Base-by-base conservation (phyloP, 2,329 filamentous ascomycete species). In the Endothia cerciana region DNA sequence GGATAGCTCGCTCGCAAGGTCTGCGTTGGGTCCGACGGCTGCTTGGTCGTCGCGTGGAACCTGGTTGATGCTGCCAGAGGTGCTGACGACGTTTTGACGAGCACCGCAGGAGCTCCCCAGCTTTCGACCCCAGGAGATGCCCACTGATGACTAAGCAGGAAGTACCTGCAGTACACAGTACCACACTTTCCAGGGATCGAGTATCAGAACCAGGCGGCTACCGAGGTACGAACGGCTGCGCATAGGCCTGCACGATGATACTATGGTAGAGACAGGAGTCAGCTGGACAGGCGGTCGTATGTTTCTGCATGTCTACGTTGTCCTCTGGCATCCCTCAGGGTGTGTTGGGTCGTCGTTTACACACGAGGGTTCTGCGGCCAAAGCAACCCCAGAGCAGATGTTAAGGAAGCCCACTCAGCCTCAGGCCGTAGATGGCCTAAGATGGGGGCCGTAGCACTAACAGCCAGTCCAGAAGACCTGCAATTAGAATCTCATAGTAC, bases 41-140 rank as follows among this genome's bases (percentile, higher is more conserved):
- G 57, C 7, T 4, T 25, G 22, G 40, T 55, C 41, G 36, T 43
- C 55, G 47, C 41, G 61, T 40, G 47, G 60, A 45, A 40, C 45
- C 53, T 38, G 57, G 47, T 45, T 53, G 49, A 36, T 38, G 47
- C 43, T 43, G 60, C 45, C 45, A 43, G 1, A 64, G 49, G 8
- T 55, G 65, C 28, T 61, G 65, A 56, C 47, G 65, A 43, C 38
- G 61, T 64, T 66, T 60, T 61, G 61, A 63, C 60, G 60, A 53
- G 63, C 62, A 57, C 60, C 47, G 53, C 19, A 65, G 38, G 55
- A 65, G 57, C 57, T 59, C 22, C n/a, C 38, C 25, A 59, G 55
- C 62, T 40, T 57, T 47, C 45, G 33, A 59, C 41, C 49, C 60
- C 60, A 57, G 19, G 62, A 60, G 47, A 25, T 62, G 49, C 56